Evolutionary conservation across 164 flowering plant genomes (phyloP).

Genomic region (Cinnamomum micranthum): DNA sequence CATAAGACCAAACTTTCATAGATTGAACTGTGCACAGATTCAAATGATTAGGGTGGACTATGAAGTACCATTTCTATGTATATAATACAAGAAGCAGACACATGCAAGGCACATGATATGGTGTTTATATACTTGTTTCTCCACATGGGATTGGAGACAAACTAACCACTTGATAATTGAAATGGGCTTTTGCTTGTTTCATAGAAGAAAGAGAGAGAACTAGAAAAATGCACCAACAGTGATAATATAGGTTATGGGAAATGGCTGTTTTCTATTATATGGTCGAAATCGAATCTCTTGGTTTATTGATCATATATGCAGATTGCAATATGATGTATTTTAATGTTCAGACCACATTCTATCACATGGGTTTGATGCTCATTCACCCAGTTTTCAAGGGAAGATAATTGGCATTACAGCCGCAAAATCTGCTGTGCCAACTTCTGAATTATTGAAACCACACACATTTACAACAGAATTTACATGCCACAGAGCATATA

Average conservation of each 20-base stretch:
- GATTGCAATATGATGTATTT: background rate
- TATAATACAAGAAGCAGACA: background rate
- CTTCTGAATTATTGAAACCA: background rate
- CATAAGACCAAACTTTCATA: too few relatives aligned
- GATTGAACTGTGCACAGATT: background rate
- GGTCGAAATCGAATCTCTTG: background rate
- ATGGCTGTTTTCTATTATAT: too few relatives aligned
- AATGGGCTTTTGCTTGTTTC: background rate
- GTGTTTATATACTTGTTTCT: background rate
- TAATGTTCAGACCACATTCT: background rate
- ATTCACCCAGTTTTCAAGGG: background rate
- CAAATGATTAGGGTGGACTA: background rate
- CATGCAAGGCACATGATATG: background rate
- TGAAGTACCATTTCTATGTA: background rate
- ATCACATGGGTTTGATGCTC: background rate
- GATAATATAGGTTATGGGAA: too few relatives aligned
- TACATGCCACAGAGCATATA: too few relatives aligned
- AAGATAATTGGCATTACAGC: background rate
- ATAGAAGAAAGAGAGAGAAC: background rate
- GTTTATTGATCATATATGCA: too few relatives aligned
- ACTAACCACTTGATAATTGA: too few relatives aligned
- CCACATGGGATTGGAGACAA: too few relatives aligned
- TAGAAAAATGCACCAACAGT: too few relatives aligned
- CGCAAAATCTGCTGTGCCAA: background rate
- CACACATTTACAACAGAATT: too few relatives aligned